Evolutionary conservation across 495 filamentous ascomycete genomes (phyloP).

Genomic region (Hypoxylon intermedium): DNA sequence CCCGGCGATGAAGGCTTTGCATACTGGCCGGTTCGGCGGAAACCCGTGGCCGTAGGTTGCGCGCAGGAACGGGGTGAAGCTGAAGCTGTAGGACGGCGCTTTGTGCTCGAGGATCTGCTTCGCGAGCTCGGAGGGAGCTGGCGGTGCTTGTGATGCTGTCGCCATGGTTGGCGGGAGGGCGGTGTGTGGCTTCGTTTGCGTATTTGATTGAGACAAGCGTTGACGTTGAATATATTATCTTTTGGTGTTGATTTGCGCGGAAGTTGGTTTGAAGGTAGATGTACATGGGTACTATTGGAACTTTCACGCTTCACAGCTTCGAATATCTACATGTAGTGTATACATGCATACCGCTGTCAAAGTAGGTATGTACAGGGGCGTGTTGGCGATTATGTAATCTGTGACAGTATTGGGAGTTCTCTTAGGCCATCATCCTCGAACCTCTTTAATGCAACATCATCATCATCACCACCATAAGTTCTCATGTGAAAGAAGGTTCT

Average conservation of each 20-base stretch:
- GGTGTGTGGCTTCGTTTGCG: neutral
- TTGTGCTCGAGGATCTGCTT: conserved; percentile 59
- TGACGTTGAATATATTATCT: neutral
- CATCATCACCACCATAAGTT: no score
- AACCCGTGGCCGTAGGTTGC: conserved; percentile 80
- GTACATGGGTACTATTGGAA: no score
- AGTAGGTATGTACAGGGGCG: no score
- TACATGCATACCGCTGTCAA: no score
- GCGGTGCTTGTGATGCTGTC: conserved; percentile 15
- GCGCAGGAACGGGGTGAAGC: conserved; percentile 77
- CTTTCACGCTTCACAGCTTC: no score
- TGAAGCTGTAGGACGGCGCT: conserved; percentile 68
- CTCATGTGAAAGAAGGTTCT: no score
- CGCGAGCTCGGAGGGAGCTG: conserved; percentile 47
- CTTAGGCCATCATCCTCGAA: no score
- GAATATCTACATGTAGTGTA: no score
- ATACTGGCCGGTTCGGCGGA: conserved; percentile 72
- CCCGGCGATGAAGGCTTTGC: conserved; percentile 74
- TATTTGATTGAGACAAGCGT: neutral
- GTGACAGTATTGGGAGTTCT: no score
- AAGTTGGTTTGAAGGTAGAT: neutral
- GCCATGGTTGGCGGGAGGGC: conserved; percentile 9
- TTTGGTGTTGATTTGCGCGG: neutral
- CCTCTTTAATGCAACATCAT: no score
- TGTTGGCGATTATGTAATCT: no score